Evolutionary conservation across 2,329 filamentous ascomycete genomes (phyloP).

Genomic region (Orbilia javanica): DNA sequence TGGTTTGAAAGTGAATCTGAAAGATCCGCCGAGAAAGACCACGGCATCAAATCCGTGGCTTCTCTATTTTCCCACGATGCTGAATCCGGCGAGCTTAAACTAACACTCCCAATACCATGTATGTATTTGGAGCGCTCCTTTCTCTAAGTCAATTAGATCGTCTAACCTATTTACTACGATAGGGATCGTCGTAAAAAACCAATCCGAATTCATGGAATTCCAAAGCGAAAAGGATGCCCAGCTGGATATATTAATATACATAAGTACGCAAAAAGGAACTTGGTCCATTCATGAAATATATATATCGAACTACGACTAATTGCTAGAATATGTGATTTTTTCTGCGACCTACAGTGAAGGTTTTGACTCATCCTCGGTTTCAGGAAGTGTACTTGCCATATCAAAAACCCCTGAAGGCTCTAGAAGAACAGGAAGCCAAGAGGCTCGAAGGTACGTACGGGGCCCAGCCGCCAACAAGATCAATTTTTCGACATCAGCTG

Average conservation of each 20-base stretch:
- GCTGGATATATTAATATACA: conserved; percentile 14
- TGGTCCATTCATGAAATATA: not conserved
- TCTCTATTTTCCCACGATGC: conserved; percentile 15
- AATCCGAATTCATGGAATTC: not conserved
- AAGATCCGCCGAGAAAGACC: not conserved
- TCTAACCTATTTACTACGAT: not conserved
- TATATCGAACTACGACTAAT: not conserved
- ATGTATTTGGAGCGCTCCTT: not conserved
- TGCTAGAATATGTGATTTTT: not conserved
- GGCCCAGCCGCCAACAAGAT: too few species aligned
- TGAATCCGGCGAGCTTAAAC: conserved; percentile 12
- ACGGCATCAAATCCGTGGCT: conserved; percentile 1
- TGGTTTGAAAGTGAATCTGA: conserved; percentile 21
- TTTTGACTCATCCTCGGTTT: conserved; percentile 22
- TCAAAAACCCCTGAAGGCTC: not conserved
- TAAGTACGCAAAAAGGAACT: not conserved
- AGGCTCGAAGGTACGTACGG: not conserved
- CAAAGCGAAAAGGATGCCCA: conserved; percentile 23
- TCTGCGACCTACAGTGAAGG: not conserved
- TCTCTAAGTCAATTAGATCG: not conserved
- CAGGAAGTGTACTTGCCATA: conserved; percentile 5
- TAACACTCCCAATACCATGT: conserved; percentile 26
- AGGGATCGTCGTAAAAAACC: conserved; percentile 15
- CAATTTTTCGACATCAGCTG: not conserved
- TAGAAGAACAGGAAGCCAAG: not conserved